phyloP scores from a whole-genome alignment of 331 rosid species.

The Quercus phellos region DNA sequence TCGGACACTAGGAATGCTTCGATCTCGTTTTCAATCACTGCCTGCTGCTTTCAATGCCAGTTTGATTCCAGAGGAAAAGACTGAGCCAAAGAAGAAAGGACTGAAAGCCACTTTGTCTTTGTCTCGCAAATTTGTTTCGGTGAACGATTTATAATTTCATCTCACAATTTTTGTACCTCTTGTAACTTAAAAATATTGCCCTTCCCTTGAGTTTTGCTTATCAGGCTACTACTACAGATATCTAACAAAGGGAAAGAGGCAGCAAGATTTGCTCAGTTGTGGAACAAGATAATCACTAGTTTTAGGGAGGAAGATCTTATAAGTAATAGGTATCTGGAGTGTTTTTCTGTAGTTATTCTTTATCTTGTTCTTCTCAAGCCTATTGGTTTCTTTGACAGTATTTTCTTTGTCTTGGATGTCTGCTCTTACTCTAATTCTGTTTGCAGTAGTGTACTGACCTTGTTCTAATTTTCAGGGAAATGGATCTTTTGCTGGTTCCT shows the following conservation, averaged over 20 bases:
- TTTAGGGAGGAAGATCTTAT: constrained; percentile 98
- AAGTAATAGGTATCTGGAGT: constrained; percentile 48
- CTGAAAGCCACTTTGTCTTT: constrained; percentile 54
- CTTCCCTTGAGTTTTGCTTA: not conserved
- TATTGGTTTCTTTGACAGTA: not conserved
- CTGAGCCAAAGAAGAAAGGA: constrained; percentile 85
- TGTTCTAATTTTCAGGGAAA: constrained; percentile 60
- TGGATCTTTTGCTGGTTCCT: constrained; percentile 95
- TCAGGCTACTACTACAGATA: constrained; percentile 34
- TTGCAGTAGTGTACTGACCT: constrained; percentile 19
- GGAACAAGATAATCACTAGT: constrained; percentile 91
- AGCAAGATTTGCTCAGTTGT: constrained; percentile 92
- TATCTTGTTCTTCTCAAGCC: not conserved
- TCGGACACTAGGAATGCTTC: constrained; percentile 95
- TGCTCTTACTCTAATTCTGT: not conserved
- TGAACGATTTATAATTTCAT: constrained; percentile 12
- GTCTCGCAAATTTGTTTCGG: constrained; percentile 59
- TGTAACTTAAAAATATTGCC: constrained; percentile 2
- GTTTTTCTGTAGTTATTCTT: not conserved
- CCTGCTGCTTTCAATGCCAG: constrained; percentile 89
- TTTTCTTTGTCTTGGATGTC: not conserved
- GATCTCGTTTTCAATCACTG: constrained; percentile 86
- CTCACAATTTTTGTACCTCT: constrained; percentile 5
- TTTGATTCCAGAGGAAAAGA: constrained; percentile 70
- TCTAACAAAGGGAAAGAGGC: constrained; percentile 76